Evolutionary conservation across 495 filamentous ascomycete species (phyloP).

Genomic region (Lophiostoma macrostomum): DNA sequence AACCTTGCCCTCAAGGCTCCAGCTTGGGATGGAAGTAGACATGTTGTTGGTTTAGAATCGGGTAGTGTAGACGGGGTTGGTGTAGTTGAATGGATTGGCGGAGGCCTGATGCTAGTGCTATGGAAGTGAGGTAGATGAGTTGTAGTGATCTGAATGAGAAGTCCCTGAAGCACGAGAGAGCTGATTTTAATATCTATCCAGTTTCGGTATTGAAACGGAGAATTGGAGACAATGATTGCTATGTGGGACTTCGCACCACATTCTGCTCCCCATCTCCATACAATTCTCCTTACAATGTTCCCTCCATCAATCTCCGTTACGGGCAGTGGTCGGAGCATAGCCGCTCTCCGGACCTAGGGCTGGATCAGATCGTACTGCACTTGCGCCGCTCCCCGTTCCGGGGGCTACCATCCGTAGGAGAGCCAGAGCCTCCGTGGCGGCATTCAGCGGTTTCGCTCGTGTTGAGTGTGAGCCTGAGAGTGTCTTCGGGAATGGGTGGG

Average conservation of each 20-base stretch:
- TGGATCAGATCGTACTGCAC: conserved; percentile 8
- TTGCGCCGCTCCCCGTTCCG: conserved; percentile 22
- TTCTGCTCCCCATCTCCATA: conserved; percentile 9
- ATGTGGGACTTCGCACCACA: conserved; percentile 5
- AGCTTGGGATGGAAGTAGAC: conserved; percentile 29
- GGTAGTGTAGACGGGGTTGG: too few relatives aligned
- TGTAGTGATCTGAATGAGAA: conserved; percentile 6
- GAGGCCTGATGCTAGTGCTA: too few relatives aligned
- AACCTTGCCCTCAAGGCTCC: conserved; percentile 46
- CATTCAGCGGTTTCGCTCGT: neutral
- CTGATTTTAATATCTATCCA: conserved; percentile 17
- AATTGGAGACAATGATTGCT: conserved; percentile 22
- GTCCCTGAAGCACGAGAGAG: neutral
- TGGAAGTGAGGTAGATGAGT: neutral
- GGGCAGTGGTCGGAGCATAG: conserved; percentile 24
- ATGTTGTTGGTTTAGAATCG: too few relatives aligned
- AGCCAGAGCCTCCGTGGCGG: conserved; percentile 15
- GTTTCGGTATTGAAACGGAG: conserved; percentile 22
- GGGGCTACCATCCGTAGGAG: conserved; percentile 13
- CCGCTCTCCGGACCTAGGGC: conserved; percentile 11
- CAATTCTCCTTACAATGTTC: conserved; percentile 9
- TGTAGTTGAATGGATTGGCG: too few relatives aligned
- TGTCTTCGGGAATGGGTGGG: conserved; percentile 18
- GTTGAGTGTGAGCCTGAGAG: neutral
- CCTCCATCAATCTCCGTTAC: conserved; percentile 15